Percentiles rank a stretch among this genome's conserved stretches.
Conservation (phyloP, 176 grass and related monocot genomes). For the Pharus latifolius region DNA sequence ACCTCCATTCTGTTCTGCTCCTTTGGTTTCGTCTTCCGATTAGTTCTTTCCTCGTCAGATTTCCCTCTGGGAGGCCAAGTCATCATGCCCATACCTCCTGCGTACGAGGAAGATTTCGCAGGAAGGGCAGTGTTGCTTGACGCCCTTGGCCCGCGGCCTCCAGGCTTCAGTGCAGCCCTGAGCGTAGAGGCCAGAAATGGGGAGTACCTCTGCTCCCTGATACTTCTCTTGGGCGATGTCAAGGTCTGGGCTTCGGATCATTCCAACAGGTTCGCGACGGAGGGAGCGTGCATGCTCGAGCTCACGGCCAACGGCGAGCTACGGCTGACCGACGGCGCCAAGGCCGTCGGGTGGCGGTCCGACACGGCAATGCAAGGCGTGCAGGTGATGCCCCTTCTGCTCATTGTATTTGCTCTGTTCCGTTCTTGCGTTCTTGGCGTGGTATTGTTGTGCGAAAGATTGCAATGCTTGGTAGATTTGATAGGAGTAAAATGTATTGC, state of each 20-base stretch:
- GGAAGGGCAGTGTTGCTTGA: slow-evolving; percentile 20
- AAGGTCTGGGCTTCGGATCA: slow-evolving; percentile 49
- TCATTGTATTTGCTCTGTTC: not conserved
- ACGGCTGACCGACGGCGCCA: slow-evolving; percentile 14
- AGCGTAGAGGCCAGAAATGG: slow-evolving; percentile 11
- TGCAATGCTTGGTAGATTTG: too few species aligned
- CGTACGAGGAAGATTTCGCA: slow-evolving; percentile 16
- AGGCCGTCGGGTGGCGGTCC: slow-evolving; percentile 21
- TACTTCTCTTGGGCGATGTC: slow-evolving; percentile 21
- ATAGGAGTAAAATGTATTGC: too few species aligned
- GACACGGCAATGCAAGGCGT: slow-evolving; percentile 22
- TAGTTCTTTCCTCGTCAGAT: not conserved
- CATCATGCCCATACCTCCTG: slow-evolving; percentile 11
- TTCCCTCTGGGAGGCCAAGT: slow-evolving; percentile 18
- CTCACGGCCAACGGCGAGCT: slow-evolving; percentile 26
- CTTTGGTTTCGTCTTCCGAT: not conserved
- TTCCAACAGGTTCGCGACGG: slow-evolving; percentile 5
- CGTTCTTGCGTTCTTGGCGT: too few species aligned
- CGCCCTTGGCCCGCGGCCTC: not conserved
- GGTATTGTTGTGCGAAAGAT: too few species aligned
- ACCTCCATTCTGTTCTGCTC: slow-evolving; percentile 1
- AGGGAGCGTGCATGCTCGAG: slow-evolving; percentile 15
- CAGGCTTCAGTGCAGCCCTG: slow-evolving; percentile 20
- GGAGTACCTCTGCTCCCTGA: slow-evolving; percentile 21
- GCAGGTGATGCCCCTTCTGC: slow-evolving; percentile 19